Evolutionary conservation across 768 basidiomycete genomes (phyloP), one percentile per base, ranked within the genome.

Genomic region (Lyophyllum semitale): DNA sequence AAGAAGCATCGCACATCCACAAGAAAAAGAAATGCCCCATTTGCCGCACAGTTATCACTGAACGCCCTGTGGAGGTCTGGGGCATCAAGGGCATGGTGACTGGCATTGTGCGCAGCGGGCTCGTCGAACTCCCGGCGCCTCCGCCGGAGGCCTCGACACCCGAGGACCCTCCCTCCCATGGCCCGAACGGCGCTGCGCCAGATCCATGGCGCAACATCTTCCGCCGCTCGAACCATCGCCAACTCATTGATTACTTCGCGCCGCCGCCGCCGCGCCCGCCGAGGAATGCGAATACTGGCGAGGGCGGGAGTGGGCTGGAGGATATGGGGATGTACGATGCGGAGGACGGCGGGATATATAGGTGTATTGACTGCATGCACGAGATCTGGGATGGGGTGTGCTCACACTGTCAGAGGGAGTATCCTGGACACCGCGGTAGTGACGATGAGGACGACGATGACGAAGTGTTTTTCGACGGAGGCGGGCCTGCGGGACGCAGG

Each of bases 351-450:
- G 87, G 85, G 1, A 77, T 93, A n/a, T 87, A 84, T 63, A 80
- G 91, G 17, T 93, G 91, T 66, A 63, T 84, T 15, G 84, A 85
- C 40, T 93, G 90, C 59, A 79, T 85, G 77, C 84, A 92, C 63
- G 91, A 93, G 70, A 88, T 93, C 57, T 84, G 79, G 81, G 83
- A 77, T 56, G 88, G 87, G 1, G 65, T 77, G 20, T 93, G 91
- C 63, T 77, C 83, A 4, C 63, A 64, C 11, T 93, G 91, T 60
- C 74, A 79, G 26, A 78, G 88, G 30, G 68, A 67, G 18, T 91
- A 90, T 62, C 74, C 73, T 3, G 87, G 82, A 1, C 87, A 88
- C 45, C 68, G 62, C 12, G 64, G 64, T 5, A 72, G 63, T 6
- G 66, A 74, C 20, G 74, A 72, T 26, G 77, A 74, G 8, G 77